These are phyloP conservation scores for Fusarium stilboides DNA, from an alignment of 2,329 filamentous ascomycete species.

Conservation along the genomic window DNA sequence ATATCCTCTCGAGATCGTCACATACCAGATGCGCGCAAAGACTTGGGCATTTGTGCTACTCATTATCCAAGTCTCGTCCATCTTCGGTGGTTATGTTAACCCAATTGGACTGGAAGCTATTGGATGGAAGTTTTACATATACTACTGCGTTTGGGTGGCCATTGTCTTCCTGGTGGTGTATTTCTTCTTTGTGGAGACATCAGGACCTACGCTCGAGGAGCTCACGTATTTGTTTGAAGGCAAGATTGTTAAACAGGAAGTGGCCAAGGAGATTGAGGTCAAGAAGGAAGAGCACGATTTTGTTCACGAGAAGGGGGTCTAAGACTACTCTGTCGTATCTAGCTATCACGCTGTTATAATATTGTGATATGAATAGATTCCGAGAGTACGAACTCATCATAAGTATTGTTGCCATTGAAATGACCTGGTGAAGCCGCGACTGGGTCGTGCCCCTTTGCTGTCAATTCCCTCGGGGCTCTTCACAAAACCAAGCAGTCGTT, in stretches of 20 bases:
- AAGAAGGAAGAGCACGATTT: conserved; percentile 42
- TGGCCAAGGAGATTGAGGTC: conserved; percentile 37
- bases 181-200: conserved; percentile 59
- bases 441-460: no score
- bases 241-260: conserved; percentile 32
- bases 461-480: no score
- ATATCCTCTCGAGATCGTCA: conserved; percentile 60
- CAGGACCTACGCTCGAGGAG: conserved; percentile 56
- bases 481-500: no score
- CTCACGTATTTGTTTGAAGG: conserved; percentile 50
- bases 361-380: no score
- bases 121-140: conserved; percentile 60
- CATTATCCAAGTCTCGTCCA: conserved; percentile 57
- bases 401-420: no score
- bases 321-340: not conserved
- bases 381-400: no score
- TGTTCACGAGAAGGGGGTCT: conserved; percentile 32
- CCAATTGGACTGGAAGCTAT: conserved; percentile 57
- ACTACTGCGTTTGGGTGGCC: conserved; percentile 59
- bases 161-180: conserved; percentile 57
- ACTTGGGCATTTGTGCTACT: conserved; percentile 59
- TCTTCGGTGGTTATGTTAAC: conserved; percentile 59
- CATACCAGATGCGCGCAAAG: conserved; percentile 61
- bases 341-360: no score
- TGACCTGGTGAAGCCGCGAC: no score